Conservation (phyloP, 495 filamentous ascomycete species). For the Pseudoneurospora amorphoporcata region DNA sequence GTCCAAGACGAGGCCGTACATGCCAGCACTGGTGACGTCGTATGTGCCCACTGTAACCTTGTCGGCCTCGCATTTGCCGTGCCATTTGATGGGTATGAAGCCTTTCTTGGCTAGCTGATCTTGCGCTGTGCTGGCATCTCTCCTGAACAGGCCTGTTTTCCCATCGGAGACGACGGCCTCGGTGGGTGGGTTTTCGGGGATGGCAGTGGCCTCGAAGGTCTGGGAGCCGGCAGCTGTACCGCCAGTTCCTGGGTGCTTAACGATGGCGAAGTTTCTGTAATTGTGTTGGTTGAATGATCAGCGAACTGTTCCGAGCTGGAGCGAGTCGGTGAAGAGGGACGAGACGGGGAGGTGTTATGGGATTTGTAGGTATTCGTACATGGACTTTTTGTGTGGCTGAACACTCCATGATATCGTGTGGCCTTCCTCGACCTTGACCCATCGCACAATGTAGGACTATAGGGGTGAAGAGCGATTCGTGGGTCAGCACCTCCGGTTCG, state of each 20-base stretch:
- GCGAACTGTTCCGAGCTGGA: not conserved
- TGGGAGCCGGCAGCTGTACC: constrained; percentile 44
- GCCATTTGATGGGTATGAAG: constrained; percentile 76
- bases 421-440: constrained; percentile 79
- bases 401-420: constrained; percentile 97
- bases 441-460: constrained; percentile 94
- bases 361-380: constrained; percentile 36
- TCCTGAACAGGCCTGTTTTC: constrained; percentile 31
- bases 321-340: not conserved
- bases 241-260: constrained; percentile 81
- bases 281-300: not conserved
- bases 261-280: constrained; percentile 79
- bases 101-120: constrained; percentile 80
- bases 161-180: constrained; percentile 24
- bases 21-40: constrained; percentile 75
- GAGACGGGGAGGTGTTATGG: not conserved
- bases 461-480: not conserved
- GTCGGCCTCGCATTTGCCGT: constrained; percentile 91
- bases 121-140: constrained; percentile 52
- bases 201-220: constrained; percentile 27
- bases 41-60: constrained; percentile 88
- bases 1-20: constrained; percentile 95
- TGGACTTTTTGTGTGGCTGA: constrained; percentile 92
- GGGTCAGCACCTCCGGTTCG: not conserved
- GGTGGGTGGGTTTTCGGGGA: constrained; percentile 36